phyloP scores from a whole-genome alignment of 164 flowering plant species.

The Sedum album region DNA sequence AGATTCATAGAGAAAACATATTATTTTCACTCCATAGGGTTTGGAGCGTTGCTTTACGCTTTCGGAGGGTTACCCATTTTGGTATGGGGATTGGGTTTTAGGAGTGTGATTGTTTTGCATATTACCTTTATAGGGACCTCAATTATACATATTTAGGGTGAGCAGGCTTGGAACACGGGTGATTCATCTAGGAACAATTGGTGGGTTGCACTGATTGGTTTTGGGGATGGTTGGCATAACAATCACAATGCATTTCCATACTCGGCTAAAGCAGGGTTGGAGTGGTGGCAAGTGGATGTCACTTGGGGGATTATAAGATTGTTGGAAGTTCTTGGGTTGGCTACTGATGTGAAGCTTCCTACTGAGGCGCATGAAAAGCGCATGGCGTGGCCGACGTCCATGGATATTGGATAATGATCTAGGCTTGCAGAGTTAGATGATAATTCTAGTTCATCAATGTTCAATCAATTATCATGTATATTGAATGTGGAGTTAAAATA shows the following conservation, averaged over 20 bases:
- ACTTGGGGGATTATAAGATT: constrained; percentile 65
- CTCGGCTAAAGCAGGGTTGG: constrained; percentile 75
- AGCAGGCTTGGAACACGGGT: constrained; percentile 69
- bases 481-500: too few relatives aligned
- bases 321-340: constrained; percentile 58
- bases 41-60: constrained; percentile 49
- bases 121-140: constrained; percentile 88
- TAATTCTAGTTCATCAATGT: too few relatives aligned
- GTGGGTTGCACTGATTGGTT: constrained; percentile 83
- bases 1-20: too few relatives aligned
- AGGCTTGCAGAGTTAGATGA: too few relatives aligned
- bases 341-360: constrained; percentile 70
- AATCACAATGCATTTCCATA: constrained; percentile 85
- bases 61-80: constrained; percentile 74
- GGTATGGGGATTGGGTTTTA: constrained; percentile 92
- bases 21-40: constrained; percentile 62
- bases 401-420: neutral
- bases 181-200: constrained; percentile 82
- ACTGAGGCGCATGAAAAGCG: constrained; percentile 40
- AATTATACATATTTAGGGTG: constrained; percentile 84
- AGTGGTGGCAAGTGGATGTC: constrained; percentile 86
- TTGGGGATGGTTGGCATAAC: too few relatives aligned
- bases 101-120: constrained; percentile 71
- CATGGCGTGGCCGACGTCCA: constrained; percentile 29
- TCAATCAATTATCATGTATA: too few relatives aligned